Base-by-base conservation (phyloP, 2,329 filamentous ascomycete species). In the Sordariomycetes sp. region DNA sequence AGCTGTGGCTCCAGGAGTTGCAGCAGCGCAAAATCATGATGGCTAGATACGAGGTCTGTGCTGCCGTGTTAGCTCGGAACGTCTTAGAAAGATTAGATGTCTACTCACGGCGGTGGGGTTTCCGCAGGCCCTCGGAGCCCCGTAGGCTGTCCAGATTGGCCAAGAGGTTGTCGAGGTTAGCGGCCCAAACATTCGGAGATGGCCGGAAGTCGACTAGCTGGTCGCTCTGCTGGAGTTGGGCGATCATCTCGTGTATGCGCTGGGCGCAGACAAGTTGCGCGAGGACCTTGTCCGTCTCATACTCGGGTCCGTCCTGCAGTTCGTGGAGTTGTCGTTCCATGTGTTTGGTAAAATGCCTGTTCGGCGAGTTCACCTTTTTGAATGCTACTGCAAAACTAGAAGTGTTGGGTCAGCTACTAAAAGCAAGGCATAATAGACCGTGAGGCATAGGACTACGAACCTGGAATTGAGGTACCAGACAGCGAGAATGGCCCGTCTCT, bases 401-500 rank as follows among this genome's bases (percentile, higher is more conserved):
- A 25, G 16, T 16, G 34, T 48, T 46, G 24, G 32, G 51, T 58
- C 53, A 34, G 51, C 34, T 48, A 48, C 20, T 53, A 53, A 14
- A 22, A 53, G 25, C n/a, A n/a, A 32, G 25, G 51, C 16, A 32
- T 22, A 22, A 53, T 53, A 53, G 25, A 35, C 32, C 50, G 32
- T 4, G 25, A 46, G 55, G 34, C 20, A 55, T 24, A 54, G 24
- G 59, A 34, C 50, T 57, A 57, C 59, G 16, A 48, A 60, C 59
- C 59, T 56, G 46, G 59, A 60, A 40, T 59, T 57, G 48, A 60
- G 28, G 37, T 60, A 60, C 59, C 59, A 60, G 22, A 60, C 57
- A 59, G 57, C 59, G 51, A 60, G 59, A 22, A 59, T 28, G 51
- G 59, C 59, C 37, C 59, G 59, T 53, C 59, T 59, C 50, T 60